These are phyloP conservation scores for Pythium folliculosum DNA, from an alignment of 352 stramenopile genomes.

Conservation along the genomic window DNA sequence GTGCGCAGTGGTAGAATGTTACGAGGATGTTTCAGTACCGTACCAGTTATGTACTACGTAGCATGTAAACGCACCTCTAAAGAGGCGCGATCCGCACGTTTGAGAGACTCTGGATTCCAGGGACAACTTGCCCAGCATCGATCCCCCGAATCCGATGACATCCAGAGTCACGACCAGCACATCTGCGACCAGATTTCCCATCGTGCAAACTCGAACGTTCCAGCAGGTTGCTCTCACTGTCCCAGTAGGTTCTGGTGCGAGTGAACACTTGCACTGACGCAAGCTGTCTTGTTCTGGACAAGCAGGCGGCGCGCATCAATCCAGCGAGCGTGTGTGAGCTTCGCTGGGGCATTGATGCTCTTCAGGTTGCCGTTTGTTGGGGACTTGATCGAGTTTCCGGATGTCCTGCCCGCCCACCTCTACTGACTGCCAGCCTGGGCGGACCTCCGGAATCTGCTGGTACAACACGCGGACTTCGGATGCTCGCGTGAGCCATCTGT, in stretches of 20 bases:
- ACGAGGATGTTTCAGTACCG: too few species aligned
- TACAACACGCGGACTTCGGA: neutral
- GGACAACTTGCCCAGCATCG: too few species aligned
- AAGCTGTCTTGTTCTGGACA: neutral
- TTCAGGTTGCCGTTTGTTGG: neutral
- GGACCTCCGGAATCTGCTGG: slow-evolving; percentile 9
- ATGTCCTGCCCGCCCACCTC: too few species aligned
- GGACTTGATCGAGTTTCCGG: too few species aligned
- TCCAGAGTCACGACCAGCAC: neutral
- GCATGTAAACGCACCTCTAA: too few species aligned
- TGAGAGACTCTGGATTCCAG: neutral
- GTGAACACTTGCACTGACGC: neutral
- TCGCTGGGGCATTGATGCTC: too few species aligned
- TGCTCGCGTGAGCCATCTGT: neutral
- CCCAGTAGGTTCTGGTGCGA: neutral
- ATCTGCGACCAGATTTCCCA: neutral
- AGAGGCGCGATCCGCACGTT: too few species aligned
- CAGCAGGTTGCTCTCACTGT: too few species aligned
- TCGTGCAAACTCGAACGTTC: neutral
- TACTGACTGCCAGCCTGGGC: neutral
- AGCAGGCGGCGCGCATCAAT: neutral
- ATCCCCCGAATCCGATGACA: slow-evolving; percentile 7
- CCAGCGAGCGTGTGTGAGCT: too few species aligned
- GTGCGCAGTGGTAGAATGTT: too few species aligned
- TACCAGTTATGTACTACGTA: too few species aligned